Evolutionary conservation across 371 early-diverging fungal species (phyloP).

Genomic region (Nematocida sp.): DNA sequence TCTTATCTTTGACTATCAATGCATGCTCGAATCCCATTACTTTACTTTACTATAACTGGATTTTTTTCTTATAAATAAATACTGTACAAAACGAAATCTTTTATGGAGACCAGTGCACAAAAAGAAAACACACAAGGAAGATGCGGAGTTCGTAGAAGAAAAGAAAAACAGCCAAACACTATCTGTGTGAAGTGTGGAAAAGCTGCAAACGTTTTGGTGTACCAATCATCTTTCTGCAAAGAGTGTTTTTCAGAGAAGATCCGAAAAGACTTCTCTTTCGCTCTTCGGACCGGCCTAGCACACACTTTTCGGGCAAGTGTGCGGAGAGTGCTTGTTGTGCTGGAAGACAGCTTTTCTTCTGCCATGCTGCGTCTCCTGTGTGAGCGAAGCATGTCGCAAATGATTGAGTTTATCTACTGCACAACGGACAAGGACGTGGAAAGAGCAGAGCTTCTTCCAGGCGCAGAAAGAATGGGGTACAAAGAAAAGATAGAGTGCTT

Average conservation of each 20-base stretch:
- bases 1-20: neutral
- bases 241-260: conserved; percentile 20
- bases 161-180: neutral
- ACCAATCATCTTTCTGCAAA: conserved; percentile 22
- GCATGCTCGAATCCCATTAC: neutral
- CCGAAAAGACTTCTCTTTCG: neutral
- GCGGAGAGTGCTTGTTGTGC: conserved; percentile 14
- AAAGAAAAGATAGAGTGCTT: too few relatives aligned
- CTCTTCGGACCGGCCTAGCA: conserved; percentile 19
- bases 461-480: too few relatives aligned
- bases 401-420: conserved; percentile 16
- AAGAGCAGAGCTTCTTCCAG: neutral
- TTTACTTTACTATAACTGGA: too few relatives aligned
- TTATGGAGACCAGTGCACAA: conserved; percentile 17
- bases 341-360: conserved; percentile 33
- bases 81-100: neutral
- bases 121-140: neutral
- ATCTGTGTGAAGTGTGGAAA: conserved; percentile 26
- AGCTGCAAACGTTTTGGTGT: neutral
- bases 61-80: too few relatives aligned
- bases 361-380: neutral
- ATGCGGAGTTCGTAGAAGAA: neutral
- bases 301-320: conserved; percentile 12
- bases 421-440: neutral
- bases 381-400: neutral